Evolutionary conservation across 78 protist species (phyloP).

Genomic region (Dictyostelium citrinum): DNA sequence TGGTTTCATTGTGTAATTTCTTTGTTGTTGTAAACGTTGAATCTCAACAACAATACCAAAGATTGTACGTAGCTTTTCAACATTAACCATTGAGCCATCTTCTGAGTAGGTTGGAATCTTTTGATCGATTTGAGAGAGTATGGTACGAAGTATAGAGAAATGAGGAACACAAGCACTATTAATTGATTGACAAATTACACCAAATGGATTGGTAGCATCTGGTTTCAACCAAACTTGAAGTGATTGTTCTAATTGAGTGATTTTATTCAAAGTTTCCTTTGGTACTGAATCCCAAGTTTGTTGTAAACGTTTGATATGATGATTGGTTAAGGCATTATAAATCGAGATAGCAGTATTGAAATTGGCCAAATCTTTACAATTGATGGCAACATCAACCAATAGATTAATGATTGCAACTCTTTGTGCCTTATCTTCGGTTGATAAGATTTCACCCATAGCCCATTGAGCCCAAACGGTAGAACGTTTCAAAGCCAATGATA

Average conservation of each 20-base stretch:
- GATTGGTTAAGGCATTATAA: conserved; percentile 29
- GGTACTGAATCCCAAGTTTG: conserved; percentile 61
- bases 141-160: conserved; percentile 3
- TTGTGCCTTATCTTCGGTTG: conserved; percentile 58
- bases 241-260: neutral
- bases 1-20: conserved; percentile 39
- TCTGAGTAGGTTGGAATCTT: conserved; percentile 33
- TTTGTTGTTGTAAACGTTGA: conserved; percentile 55
- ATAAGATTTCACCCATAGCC: conserved; percentile 69
- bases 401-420: conserved; percentile 28
- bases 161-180: conserved; percentile 64
- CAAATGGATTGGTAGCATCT: neutral
- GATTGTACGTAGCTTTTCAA: conserved; percentile 38
- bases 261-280: conserved; percentile 36
- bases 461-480: conserved; percentile 52
- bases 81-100: conserved; percentile 21
- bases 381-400: conserved; percentile 53
- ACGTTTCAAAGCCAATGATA: conserved; percentile 20
- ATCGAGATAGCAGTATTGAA: conserved; percentile 36
- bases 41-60: conserved; percentile 39
- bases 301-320: conserved; percentile 56
- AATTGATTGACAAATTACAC: neutral
- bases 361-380: conserved; percentile 47
- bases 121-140: conserved; percentile 31
- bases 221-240: conserved; percentile 27